phyloP scores from a whole-genome alignment of 176 grass and related monocot species.

The Juncus effusus region DNA sequence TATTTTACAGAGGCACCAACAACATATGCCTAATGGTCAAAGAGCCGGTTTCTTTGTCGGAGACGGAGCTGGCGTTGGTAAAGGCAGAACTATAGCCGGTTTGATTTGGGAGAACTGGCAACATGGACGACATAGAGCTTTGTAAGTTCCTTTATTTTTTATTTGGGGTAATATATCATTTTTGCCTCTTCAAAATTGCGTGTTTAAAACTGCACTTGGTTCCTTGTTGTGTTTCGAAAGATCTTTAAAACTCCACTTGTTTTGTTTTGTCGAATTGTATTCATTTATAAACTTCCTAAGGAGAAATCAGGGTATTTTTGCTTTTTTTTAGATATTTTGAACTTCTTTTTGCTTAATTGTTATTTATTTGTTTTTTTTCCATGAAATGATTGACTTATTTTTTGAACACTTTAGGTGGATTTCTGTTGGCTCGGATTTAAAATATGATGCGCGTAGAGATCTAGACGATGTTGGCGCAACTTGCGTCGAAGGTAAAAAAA shows the following conservation, averaged over 20 bases:
- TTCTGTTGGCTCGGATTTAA: conserved; percentile 93
- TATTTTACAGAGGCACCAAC: conserved; percentile 55
- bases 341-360: not conserved
- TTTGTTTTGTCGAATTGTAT: too few relatives aligned
- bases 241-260: too few relatives aligned
- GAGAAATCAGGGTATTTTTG: too few relatives aligned
- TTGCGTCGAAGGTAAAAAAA: conserved; percentile 68
- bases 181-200: too few relatives aligned
- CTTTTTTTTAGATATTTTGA: too few relatives aligned
- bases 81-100: conserved; percentile 96
- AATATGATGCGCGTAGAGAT: conserved; percentile 94
- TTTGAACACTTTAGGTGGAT: conserved; percentile 68
- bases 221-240: too few relatives aligned
- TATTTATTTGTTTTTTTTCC: conserved; percentile 7
- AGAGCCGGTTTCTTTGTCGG: conserved; percentile 99
- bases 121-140: conserved; percentile 75
- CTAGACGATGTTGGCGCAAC: conserved; percentile 96
- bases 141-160: conserved; percentile 58
- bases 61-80: conserved; percentile 98
- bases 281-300: too few relatives aligned
- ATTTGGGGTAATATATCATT: not conserved
- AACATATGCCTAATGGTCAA: conserved; percentile 80
- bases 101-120: conserved; percentile 99
- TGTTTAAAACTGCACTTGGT: too few relatives aligned
- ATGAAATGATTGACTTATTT: conserved; percentile 8